These are phyloP conservation scores for Physcia stellaris DNA, from an alignment of 495 filamentous ascomycete species.

Conservation along the genomic window DNA sequence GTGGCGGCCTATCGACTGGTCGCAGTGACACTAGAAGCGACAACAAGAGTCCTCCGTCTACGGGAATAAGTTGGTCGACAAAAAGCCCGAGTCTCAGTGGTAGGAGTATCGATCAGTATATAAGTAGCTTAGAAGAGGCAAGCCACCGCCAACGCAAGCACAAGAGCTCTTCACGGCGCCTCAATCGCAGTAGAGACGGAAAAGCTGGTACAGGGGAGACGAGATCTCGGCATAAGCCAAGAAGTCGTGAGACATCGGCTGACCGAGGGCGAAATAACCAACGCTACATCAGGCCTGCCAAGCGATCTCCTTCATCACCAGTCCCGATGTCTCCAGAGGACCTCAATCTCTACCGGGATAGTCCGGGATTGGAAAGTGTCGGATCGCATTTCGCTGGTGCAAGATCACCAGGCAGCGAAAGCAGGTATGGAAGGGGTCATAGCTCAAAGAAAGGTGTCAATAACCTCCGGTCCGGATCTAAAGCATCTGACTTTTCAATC, in stretches of 20 bases:
- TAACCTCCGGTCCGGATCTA: slow-evolving; percentile 16
- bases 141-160: slow-evolving; percentile 45
- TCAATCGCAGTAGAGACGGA: slow-evolving; percentile 43
- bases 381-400: slow-evolving; percentile 12
- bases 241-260: slow-evolving; percentile 46
- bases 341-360: slow-evolving; percentile 39
- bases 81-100: slow-evolving; percentile 42
- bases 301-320: slow-evolving; percentile 78
- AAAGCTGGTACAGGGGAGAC: slow-evolving; percentile 35
- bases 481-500: slow-evolving; percentile 13
- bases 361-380: slow-evolving; percentile 28
- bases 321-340: slow-evolving; percentile 88
- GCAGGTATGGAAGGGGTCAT: slow-evolving; percentile 7
- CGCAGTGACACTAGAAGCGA: slow-evolving; percentile 17
- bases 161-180: slow-evolving; percentile 29
- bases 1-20: too few species aligned
- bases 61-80: slow-evolving; percentile 33
- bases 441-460: slow-evolving; percentile 6
- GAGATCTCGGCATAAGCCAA: slow-evolving; percentile 31
- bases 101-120: slow-evolving; percentile 70
- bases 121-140: slow-evolving; percentile 72
- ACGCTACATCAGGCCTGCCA: slow-evolving; percentile 66
- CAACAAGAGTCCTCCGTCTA: slow-evolving; percentile 33
- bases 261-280: slow-evolving; percentile 51
- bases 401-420: slow-evolving; percentile 6